phyloP scores from a whole-genome alignment of 805 yeast species.

The Kuraishia ogatae region DNA sequence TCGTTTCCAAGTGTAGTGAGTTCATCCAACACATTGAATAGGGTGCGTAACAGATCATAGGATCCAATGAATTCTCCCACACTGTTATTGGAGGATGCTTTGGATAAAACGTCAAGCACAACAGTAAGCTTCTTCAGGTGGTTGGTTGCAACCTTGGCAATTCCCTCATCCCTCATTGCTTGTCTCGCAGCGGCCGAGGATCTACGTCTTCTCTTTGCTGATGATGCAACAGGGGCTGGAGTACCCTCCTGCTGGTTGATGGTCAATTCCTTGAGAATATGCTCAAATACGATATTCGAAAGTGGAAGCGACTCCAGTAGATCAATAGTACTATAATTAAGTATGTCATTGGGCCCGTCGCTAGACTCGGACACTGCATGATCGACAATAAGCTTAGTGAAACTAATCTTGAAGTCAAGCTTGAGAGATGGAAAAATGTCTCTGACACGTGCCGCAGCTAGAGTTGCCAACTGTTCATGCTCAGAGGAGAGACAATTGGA shows the following conservation, averaged over 20 bases:
- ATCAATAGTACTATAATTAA: slow-evolving; percentile 43
- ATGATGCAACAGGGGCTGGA: slow-evolving; percentile 16
- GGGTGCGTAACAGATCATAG: slow-evolving; percentile 26
- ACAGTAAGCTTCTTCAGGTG: slow-evolving; percentile 75
- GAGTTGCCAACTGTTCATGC: slow-evolving; percentile 31
- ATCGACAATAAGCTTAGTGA: slow-evolving; percentile 55
- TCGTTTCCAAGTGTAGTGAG: slow-evolving; percentile 82
- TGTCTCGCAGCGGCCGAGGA: slow-evolving; percentile 71
- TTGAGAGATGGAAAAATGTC: slow-evolving; percentile 50
- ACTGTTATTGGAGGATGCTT: slow-evolving; percentile 13
- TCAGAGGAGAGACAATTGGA: slow-evolving; percentile 41
- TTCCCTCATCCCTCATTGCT: slow-evolving; percentile 63
- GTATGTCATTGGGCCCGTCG: slow-evolving; percentile 25
- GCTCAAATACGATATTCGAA: slow-evolving; percentile 46
- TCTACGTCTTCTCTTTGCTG: slow-evolving; percentile 77
- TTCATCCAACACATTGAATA: slow-evolving; percentile 59
- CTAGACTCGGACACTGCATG: slow-evolving; percentile 20
- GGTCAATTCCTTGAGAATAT: slow-evolving; percentile 41
- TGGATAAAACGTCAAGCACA: slow-evolving; percentile 72
- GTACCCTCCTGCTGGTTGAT: slow-evolving; percentile 25
- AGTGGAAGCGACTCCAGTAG: slow-evolving; percentile 47
- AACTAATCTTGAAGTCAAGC: slow-evolving; percentile 42
- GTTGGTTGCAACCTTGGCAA: slow-evolving; percentile 64
- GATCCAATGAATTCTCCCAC: slow-evolving; percentile 15
- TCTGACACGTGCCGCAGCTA: slow-evolving; percentile 43